Conservation (phyloP, 2,329 filamentous ascomycete species). For the Davidsoniella virescens region DNA sequence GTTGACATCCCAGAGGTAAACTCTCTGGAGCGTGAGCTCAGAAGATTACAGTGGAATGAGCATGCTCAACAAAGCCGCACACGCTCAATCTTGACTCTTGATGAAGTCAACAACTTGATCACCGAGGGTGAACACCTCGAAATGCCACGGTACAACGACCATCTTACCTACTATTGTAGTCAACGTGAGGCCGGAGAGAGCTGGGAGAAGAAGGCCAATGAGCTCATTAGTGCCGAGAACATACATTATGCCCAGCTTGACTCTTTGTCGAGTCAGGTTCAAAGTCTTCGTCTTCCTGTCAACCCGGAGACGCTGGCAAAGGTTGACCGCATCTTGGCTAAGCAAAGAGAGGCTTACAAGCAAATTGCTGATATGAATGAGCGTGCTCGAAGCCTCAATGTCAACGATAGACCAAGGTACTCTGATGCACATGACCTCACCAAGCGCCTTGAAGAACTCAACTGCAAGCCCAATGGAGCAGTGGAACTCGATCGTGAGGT, state of each 20-base stretch:
- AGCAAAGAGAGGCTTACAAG: constrained; percentile 85
- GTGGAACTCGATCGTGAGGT: constrained; percentile 88
- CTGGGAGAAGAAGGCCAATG: constrained; percentile 87
- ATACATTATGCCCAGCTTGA: constrained; percentile 93
- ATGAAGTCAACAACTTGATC: constrained; percentile 66
- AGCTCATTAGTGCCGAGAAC: constrained; percentile 79
- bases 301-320: constrained; percentile 61
- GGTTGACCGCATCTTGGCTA: constrained; percentile 85
- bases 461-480: constrained; percentile 81
- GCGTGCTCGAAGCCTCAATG: constrained; percentile 57
- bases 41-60: constrained; percentile 79
- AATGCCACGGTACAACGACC: constrained; percentile 65
- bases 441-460: constrained; percentile 71
- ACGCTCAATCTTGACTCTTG: constrained; percentile 47
- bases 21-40: constrained; percentile 59
- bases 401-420: constrained; percentile 70
- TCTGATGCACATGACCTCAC: constrained; percentile 80
- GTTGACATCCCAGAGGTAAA: constrained; percentile 84
- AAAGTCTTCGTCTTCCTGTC: constrained; percentile 55
- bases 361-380: constrained; percentile 72
- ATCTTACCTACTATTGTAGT: constrained; percentile 59
- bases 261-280: constrained; percentile 70
- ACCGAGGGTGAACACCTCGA: constrained; percentile 60
- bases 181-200: constrained; percentile 61
- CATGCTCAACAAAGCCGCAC: constrained; percentile 50